Conservation (phyloP, 192 early-diverging fungal genomes). For the Coemansia sp. region DNA sequence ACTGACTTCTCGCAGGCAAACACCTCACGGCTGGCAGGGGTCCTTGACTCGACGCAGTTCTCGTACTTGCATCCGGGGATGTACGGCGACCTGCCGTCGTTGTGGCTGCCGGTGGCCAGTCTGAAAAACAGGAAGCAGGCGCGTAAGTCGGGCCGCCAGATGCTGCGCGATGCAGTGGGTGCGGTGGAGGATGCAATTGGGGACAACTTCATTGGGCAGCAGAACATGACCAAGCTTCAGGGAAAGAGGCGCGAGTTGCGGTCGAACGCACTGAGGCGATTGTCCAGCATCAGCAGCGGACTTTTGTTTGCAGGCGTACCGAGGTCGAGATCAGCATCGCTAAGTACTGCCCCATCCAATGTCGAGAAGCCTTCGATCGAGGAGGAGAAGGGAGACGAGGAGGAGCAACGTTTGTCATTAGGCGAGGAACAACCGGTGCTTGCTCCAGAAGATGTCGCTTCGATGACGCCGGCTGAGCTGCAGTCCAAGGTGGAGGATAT, state of each 20-base stretch:
- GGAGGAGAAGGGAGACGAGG: background rate
- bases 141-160: conserved; percentile 12
- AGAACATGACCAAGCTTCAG: conserved; percentile 17
- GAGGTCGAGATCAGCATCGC: background rate
- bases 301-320: background rate
- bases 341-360: background rate
- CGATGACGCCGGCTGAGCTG: conserved; percentile 2
- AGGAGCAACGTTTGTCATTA: background rate
- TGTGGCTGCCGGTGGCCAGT: conserved; percentile 43
- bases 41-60: conserved; percentile 45
- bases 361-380: background rate
- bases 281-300: background rate
- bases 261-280: background rate
- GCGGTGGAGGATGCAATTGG: conserved; percentile 18
- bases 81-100: conserved; percentile 40
- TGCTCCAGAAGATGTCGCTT: background rate
- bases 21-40: conserved; percentile 25
- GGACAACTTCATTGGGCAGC: conserved; percentile 36
- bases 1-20: conserved; percentile 49
- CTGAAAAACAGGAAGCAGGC: conserved; percentile 23
- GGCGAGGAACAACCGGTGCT: background rate
- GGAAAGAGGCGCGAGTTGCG: conserved; percentile 7
- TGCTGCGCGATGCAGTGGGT: conserved; percentile 9
- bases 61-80: conserved; percentile 41
- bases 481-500: conserved; percentile 28